Evolutionary conservation across 129 eudicot genomes (phyloP), one percentile per base, ranked within the genome.

Genomic region (Escallonia rubra): DNA sequence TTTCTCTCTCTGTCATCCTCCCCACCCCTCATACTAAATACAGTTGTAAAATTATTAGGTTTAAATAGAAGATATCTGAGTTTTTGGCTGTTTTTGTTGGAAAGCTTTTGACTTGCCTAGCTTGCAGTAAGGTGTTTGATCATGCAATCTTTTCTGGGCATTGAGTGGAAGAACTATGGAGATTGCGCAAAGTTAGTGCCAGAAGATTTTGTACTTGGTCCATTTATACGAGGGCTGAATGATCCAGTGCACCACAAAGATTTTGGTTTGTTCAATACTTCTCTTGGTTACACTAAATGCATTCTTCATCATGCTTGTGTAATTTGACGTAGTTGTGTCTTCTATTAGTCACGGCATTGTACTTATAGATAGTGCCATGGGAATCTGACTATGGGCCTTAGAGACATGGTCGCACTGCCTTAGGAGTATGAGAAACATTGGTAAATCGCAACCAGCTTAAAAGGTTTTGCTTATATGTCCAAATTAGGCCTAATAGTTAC

Each of bases 201-300:
- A 5, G 74, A 76, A 76, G 83, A 72, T 68, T 94, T 89, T 79
- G 40, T 89, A 58, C 85, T 85, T 44, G 99, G 96, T 77, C 81
- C 97, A 66, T 80, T 94, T 43, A 74, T 94, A 54, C 85, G 70
- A 65, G 99, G 90, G 67, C 73, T 94, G 76, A 94, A 94, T 79
- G 99, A 94, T 82, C 93, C 97, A 38, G 93, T 86, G 65, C 97
- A 94, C 78, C 96, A 94, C 81, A 89, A 84, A 83, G 99, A 89
- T 73, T 94, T 94, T 68, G 99, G 99, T 93, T 59, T 3, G 92
- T 76, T 74, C 74, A 57, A 41, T 23, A 57, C 59, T 55, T 43
- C 53, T 57, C 14, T 23, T 10, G 23, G 50, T 9, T 64, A 39
- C 12, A 7, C 45, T 2, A 41, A 10, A 14, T 55, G 63, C 40